Evolutionary conservation across 2,329 filamentous ascomycete species (phyloP), one percentile per base, ranked within the genome.

Genomic region (Didymella glomerata): DNA sequence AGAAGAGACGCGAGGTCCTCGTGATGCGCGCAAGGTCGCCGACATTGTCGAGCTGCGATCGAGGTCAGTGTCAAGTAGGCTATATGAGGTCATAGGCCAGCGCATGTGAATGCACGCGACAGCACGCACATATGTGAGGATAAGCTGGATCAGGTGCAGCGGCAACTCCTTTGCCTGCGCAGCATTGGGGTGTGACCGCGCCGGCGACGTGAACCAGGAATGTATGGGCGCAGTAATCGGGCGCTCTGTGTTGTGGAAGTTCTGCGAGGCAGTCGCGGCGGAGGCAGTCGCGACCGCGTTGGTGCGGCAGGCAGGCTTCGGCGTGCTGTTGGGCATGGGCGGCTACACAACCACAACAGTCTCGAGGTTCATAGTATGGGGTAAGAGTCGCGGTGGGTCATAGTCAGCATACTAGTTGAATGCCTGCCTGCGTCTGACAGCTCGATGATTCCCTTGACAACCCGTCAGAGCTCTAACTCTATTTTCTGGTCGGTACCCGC

Each of bases 11-110:
- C 61, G 84, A 87, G 50, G 86, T 86, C 57, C 85, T 81, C 62
- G 85, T 87, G 52, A 87, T 73, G 60, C 85, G 81, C 30, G 85
- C 85, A 25, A 88, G 81, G 68, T 88, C 86, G 59, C 76, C 82
- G 42, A 81, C 78, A 76, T 87, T 79, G 62, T 88, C 84, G 47
- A 88, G 76, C 84, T 86, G 67, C 3, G 49, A 48, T 42, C 10
- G 34, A 16, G 47, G 56, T 68, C 48, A 63, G 63, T 51, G 41
- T 25, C 24, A 10, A 24, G 22, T 25, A 25, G 40, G n/a, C 36
- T 11, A 18, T 20, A 40, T 20, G 36, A 40, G 36, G 36, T 40
- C 36, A 40, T 40, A 10, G 36, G 18, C n/a, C n/a, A 18, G 36
- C 32, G 32, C 32, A 36, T 36, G 36, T 20, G 36, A 18, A 40